These are phyloP conservation scores for Escovopsis sp. DNA, from an alignment of 2,329 filamentous ascomycete genomes.

Conservation along the genomic window DNA sequence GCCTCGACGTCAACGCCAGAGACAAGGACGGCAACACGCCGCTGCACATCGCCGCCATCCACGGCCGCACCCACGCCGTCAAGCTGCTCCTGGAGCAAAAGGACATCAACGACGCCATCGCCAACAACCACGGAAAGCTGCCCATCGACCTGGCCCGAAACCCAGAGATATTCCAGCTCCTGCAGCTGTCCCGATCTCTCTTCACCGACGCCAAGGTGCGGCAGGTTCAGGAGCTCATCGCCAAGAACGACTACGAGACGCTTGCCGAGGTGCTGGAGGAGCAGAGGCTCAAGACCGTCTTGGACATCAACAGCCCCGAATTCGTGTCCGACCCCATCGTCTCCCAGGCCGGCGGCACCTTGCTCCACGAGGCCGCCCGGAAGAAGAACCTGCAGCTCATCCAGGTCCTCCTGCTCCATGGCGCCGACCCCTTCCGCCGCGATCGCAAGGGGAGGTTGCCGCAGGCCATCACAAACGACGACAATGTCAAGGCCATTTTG, in stretches of 20 bases:
- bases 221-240: conserved; percentile 69
- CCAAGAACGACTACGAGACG: conserved; percentile 56
- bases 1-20: conserved; percentile 71
- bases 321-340: conserved; percentile 70
- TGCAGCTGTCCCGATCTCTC: conserved; percentile 78
- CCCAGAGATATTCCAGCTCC: conserved; percentile 87
- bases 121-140: conserved; percentile 72
- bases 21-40: conserved; percentile 93
- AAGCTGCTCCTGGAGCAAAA: conserved; percentile 69
- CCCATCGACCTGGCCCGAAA: conserved; percentile 81
- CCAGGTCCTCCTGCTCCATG: conserved; percentile 79
- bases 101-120: conserved; percentile 73
- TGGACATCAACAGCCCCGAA: conserved; percentile 88
- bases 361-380: conserved; percentile 85
- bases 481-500: conserved; percentile 71
- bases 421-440: conserved; percentile 86
- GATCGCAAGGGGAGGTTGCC: conserved; percentile 92
- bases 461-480: conserved; percentile 92
- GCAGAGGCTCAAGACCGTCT: conserved; percentile 64
- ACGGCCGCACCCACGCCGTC: conserved; percentile 70
- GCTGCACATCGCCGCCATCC: conserved; percentile 70
- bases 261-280: conserved; percentile 74
- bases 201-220: conserved; percentile 79
- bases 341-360: conserved; percentile 69
- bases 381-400: conserved; percentile 79